These are phyloP conservation scores for Lepiota venenata DNA, from an alignment of 768 basidiomycete species.

Conservation along the genomic window DNA sequence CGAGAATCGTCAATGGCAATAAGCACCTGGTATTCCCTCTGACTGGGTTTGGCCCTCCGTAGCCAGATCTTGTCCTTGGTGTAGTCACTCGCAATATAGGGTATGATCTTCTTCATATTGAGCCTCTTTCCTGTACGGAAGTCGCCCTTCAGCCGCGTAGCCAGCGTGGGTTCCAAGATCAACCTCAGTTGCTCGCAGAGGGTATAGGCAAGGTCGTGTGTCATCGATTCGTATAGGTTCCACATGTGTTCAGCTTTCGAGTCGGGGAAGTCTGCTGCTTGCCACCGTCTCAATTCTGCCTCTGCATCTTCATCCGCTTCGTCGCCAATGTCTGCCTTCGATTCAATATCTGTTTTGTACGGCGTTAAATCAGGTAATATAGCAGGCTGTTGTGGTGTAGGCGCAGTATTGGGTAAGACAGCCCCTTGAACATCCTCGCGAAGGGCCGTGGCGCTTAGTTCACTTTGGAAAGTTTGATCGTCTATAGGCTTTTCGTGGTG, in stretches of 20 bases:
- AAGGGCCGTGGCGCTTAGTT: constrained; percentile 20
- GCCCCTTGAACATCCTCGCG: constrained; percentile 42
- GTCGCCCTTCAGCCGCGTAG: constrained; percentile 93
- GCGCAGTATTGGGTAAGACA: constrained; percentile 32
- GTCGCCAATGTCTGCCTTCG: constrained; percentile 23
- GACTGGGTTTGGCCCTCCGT: constrained; percentile 88
- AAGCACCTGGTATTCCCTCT: constrained; percentile 93
- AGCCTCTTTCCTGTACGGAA: constrained; percentile 96
- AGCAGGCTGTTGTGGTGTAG: constrained; percentile 17
- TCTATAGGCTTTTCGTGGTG: constrained; percentile 20
- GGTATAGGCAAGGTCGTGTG: constrained; percentile 84
- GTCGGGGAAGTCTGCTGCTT: constrained; percentile 51
- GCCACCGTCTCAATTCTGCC: constrained; percentile 57
- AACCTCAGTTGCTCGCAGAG: constrained; percentile 96
- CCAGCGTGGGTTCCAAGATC: constrained; percentile 91
- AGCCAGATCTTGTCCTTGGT: constrained; percentile 99
- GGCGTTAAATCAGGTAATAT: constrained; percentile 22
- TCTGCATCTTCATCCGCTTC: constrained; percentile 37
- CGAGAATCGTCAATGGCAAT: constrained; percentile 94
- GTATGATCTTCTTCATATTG: constrained; percentile 98
- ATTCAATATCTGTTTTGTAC: constrained; percentile 23
- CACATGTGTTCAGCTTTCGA: constrained; percentile 73
- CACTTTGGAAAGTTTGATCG: constrained; percentile 19
- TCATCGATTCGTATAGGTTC: constrained; percentile 88
- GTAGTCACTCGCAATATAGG: constrained; percentile 97